Base-by-base conservation (phyloP, 2,329 filamentous ascomycete species). In the Ceratocystis alfenasii region DNA sequence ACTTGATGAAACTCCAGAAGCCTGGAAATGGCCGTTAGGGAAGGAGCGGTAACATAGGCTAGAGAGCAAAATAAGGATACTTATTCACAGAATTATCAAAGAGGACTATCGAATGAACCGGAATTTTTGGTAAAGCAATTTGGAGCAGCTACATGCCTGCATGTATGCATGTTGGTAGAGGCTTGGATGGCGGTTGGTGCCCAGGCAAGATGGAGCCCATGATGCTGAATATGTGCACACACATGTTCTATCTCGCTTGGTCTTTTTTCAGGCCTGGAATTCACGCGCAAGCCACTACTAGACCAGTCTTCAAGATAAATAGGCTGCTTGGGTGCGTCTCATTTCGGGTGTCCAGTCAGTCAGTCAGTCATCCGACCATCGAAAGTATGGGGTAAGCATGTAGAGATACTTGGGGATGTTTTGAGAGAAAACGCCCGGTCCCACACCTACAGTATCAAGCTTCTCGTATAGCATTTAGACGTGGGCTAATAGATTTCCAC, bases 331-430 rank as follows among this genome's bases (percentile, higher is more conserved):
- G 10, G 10, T 3, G 2, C 10, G 8, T 36, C 33, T 36, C 33
- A 36, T 36, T 10, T 12, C 8, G 33, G 3, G 33, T 36, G 33
- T 36, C 33, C 33, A 3, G 33, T 36, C 8, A 10, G 33, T 36
- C 10, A 36, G 33, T 10, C 33, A 36, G 22, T 2, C 22, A 25
- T 36, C 33, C 33, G 33, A 50, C 17, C 17, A 50, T n/a, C 8
- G 46, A 50, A 50, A 50, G 46, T 50, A 50, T n/a, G n/a, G 46
- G 46, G 17, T 50, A 22, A 50, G 46, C n/a, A n/a, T 53, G n/a
- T 20, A 25, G 15, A 25, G 48, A 20, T 53, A 53, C 22, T 53
- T 20, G n/a, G 6, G n/a, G 5, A 53, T 53, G 22, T 10, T 53
- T 41, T 41, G 36, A 41, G 30, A 33, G 36, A 41, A 41, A 41